phyloP scores from a whole-genome alignment of 2,329 filamentous ascomycete species.

The Fusarium lateritium region DNA sequence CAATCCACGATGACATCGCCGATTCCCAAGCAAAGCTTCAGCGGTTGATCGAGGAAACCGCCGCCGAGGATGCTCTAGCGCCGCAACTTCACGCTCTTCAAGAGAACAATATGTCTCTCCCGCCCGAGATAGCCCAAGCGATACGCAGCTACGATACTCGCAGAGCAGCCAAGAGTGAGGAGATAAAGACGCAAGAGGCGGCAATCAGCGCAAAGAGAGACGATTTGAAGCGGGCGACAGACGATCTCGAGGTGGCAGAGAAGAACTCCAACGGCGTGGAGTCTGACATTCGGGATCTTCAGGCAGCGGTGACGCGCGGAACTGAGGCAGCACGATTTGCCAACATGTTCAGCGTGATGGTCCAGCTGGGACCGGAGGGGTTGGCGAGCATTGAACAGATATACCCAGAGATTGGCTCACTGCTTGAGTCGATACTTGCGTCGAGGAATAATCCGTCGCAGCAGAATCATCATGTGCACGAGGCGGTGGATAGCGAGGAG shows the following conservation, averaged over 20 bases:
- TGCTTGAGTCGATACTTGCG: conserved; percentile 46
- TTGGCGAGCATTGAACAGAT: conserved; percentile 48
- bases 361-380: conserved; percentile 47
- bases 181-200: conserved; percentile 47
- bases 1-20: conserved; percentile 43
- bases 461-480: conserved; percentile 37
- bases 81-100: conserved; percentile 49
- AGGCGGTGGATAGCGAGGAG: conserved; percentile 26
- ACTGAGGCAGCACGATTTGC: conserved; percentile 47
- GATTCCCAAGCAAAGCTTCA: conserved; percentile 38
- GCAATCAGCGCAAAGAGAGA: conserved; percentile 40
- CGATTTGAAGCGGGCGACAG: conserved; percentile 36
- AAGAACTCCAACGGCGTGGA: conserved; percentile 39
- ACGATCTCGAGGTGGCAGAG: conserved; percentile 41
- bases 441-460: conserved; percentile 36
- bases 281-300: conserved; percentile 46
- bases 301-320: conserved; percentile 41
- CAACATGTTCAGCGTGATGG: conserved; percentile 48
- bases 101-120: conserved; percentile 48
- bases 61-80: conserved; percentile 45
- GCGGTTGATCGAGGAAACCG: conserved; percentile 44
- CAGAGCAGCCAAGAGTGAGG: conserved; percentile 46
- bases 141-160: conserved; percentile 47
- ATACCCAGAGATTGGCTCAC: conserved; percentile 50
- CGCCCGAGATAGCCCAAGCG: conserved; percentile 48